Evolutionary conservation across 2,329 filamentous ascomycete species (phyloP), one percentile per base, ranked within the genome.

Genomic region (Fusarium vanettenii): DNA sequence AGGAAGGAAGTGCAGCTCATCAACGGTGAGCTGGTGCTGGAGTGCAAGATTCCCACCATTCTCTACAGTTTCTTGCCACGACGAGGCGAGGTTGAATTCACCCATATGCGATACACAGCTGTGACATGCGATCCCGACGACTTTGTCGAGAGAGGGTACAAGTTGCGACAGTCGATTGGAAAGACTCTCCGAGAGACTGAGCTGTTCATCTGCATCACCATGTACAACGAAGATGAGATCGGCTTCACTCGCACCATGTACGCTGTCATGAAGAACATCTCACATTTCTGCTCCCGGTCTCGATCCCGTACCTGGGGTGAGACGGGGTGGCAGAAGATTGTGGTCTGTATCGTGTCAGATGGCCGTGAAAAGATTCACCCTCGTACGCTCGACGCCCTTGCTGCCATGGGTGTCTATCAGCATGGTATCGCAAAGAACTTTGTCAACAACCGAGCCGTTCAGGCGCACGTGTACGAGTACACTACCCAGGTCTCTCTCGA

Each of bases 191-290:
- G 97, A 72, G 95, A 98, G 83, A 98, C 96, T 0, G 97, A 99
- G 84, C 86, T 99, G 9, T 97, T 98, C 82, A 97, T 99, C 79
- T 98, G 95, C 81, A 88, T 99, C 71, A 99, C 97, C 78, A 98
- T 98, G 97, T 98, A 98, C 87, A 99, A 99, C 84, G 97, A 99
- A 84, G 94, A 98, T 84, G 97, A 98, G 81, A 94, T 98, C 78
- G 91, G 95, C 80, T 99, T 99, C 79, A 98, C 97, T 8, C 91
- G 97, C 56, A 99, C 97, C 1, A 98, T 99, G 96, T 95, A 98
- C 82, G 97, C 96, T 65, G 94, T 99, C 66, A 97, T 99, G 94
- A 95, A 97, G 83, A 99, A 99, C 82, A 96, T 99, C 79, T 92
- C 94, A 16, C 97, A 98, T 82, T 98, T 99, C 84, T 99, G 97